phyloP scores from a whole-genome alignment of 2,329 filamentous ascomycete species.

The Trichoderma koningii region DNA sequence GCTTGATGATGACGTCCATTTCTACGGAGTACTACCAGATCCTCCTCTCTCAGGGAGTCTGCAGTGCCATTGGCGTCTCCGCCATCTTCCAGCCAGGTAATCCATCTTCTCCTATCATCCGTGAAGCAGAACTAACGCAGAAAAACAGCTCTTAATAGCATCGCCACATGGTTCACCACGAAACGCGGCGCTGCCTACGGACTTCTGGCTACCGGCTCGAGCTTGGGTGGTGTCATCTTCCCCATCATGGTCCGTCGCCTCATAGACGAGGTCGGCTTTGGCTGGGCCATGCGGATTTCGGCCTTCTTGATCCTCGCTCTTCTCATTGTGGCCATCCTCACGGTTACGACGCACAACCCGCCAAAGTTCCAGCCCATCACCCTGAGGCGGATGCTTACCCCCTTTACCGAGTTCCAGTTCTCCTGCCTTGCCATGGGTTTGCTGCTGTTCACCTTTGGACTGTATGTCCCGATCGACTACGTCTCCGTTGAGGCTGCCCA shows the following conservation, averaged over 20 bases:
- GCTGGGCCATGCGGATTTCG: conserved; percentile 44
- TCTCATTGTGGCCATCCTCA: conserved; percentile 40
- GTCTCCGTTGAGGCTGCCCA: conserved; percentile 32
- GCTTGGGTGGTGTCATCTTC: conserved; percentile 45
- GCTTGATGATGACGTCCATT: conserved; percentile 64
- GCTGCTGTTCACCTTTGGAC: conserved; percentile 39
- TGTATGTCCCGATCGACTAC: conserved; percentile 40
- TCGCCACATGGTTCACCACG: conserved; percentile 42
- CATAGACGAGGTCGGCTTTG: conserved; percentile 42
- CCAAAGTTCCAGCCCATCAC: conserved; percentile 37
- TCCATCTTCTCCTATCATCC: not conserved
- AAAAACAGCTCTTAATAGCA: conserved; percentile 35
- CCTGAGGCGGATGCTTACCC: conserved; percentile 37
- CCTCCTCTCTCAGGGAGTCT: conserved; percentile 44
- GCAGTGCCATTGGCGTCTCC: conserved; percentile 42
- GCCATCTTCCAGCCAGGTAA: conserved; percentile 40
- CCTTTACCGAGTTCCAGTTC: conserved; percentile 37
- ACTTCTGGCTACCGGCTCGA: conserved; percentile 41
- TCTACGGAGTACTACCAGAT: conserved; percentile 46
- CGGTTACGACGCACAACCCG: conserved; percentile 37
- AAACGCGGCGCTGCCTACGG: conserved; percentile 43
- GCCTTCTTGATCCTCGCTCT: conserved; percentile 43
- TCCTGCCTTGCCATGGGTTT: conserved; percentile 35
- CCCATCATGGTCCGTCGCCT: conserved; percentile 45
- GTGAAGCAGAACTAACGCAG: not conserved